Evolutionary conservation across 2,329 filamentous ascomycete species (phyloP), one percentile per base, ranked within the genome.

Genomic region (Aspergillus bombycis): DNA sequence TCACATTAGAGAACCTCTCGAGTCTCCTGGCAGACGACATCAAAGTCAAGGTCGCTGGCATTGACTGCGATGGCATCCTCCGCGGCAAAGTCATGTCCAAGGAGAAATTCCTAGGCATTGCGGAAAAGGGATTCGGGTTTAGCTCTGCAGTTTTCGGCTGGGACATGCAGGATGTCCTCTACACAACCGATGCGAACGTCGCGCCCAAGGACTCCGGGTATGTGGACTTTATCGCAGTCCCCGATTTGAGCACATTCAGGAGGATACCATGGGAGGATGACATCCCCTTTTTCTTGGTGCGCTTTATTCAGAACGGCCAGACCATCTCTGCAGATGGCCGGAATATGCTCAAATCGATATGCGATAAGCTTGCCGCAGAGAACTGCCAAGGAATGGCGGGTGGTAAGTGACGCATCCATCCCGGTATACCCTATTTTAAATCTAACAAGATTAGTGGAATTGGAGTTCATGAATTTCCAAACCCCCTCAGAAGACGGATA

Each of bases 131-230:
- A 63, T 96, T 96, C 70, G 93, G 93, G 63, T 96, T 96, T 83
- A 96, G 93, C 82, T 94, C 91, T 38, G 93, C 96, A 68, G 88
- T 96, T 69, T 97, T 96, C 72, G 93, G 93, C 74, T 96, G 93
- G 93, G 93, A 97, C 79, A 96, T 96, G 93, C 93, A 97, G 79
- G 93, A 97, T 75, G 85, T 89, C 82, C 94, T 92, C 14, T 97
- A 96, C 78, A 71, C 69, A 21, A 71, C 68, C 4, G 62, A 71
- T 88, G 91, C 77, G 86, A 85, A 72, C 91, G 96, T 81, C 85
- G 96, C 71, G 86, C 87, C 75, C 89, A 96, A 77, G 92, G 91
- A 91, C 74, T 96, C 96, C 75, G 93, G 93, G 43, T 96, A 96
- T 79, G 87, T 89, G 68, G 93, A 97, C 76, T 81, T 97, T 58